Evolutionary conservation across 2,329 filamentous ascomycete species (phyloP), one percentile per base, ranked within the genome.

Genomic region (Botrytis elliptica): DNA sequence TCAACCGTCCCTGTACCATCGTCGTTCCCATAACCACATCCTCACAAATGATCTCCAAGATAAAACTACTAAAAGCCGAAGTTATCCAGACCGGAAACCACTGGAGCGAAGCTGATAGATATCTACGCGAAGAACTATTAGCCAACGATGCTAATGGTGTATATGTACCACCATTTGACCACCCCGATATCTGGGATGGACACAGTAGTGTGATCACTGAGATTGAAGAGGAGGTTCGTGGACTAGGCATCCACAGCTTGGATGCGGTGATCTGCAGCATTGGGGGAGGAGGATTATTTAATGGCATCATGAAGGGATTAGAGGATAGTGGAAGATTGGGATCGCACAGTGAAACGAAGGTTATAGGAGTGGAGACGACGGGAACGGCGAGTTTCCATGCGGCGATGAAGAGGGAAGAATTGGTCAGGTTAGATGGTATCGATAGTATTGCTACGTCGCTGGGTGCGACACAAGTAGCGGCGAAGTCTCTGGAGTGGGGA

Each of bases 251-350:
- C 16, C 86, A 92, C 0, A 57, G 36, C 22, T 3, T 70, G 5
- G 90, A 94, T 78, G 92, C 87, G 4, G 85, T 97, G 20, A 87
- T 96, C 63, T 95, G 92, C 82, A 91, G 87, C 74, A 92, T 95
- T 55, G 94, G 94, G 10, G 94, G 94, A 16, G 94, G 94, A 25
- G 93, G 94, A 0, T 83, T 97, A 36, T 86, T 97, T 70, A 92
- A 91, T 79, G 94, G 94, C 7, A 83, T 97, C 73, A 88, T 93
- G 82, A 85, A 90, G 80, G 93, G 92, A 16, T 81, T 76, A 76
- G 81, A 77, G 71, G 83, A 77, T 66, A 57, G 77, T 20, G 73
- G 76, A 44, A 49, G 75, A 9, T 57, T 77, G 72, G 59, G 66
- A 3, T 1, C 44, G 14, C 16, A 40, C 4, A 55, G 33, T 18